Conservation (phyloP, 495 filamentous ascomycete species). For the Neurospora africana region DNA sequence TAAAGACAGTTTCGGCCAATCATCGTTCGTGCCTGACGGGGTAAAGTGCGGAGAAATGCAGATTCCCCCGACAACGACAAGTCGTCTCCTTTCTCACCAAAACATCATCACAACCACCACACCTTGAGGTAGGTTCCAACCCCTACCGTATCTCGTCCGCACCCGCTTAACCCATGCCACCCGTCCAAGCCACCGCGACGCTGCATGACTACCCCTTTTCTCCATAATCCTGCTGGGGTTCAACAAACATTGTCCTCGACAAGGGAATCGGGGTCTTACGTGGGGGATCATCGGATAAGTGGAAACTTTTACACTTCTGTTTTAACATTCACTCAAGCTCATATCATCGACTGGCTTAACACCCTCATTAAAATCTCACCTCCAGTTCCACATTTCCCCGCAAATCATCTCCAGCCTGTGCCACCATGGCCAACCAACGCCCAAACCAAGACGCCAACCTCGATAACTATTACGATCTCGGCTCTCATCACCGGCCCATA, state of each 20-base stretch:
- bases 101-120: not conserved
- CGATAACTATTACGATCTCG: conserved; percentile 46
- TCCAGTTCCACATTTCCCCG: not conserved
- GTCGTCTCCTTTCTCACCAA: not conserved
- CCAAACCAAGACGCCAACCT: not conserved
- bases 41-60: not conserved
- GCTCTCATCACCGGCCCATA: conserved; percentile 38
- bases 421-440: not conserved
- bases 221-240: not conserved
- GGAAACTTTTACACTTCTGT: not conserved
- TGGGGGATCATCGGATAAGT: not conserved
- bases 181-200: not conserved
- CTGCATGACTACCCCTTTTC: not conserved
- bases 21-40: not conserved
- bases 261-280: not conserved
- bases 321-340: not conserved
- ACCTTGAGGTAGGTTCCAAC: too few species aligned
- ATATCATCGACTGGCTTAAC: not conserved
- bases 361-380: not conserved
- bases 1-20: not conserved
- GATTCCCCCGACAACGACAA: not conserved
- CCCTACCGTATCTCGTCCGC: not conserved
- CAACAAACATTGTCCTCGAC: not conserved
- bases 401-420: not conserved
- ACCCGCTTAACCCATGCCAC: not conserved